Conservation (phyloP, 257 asterid species). For the Solanum bukasovii region DNA sequence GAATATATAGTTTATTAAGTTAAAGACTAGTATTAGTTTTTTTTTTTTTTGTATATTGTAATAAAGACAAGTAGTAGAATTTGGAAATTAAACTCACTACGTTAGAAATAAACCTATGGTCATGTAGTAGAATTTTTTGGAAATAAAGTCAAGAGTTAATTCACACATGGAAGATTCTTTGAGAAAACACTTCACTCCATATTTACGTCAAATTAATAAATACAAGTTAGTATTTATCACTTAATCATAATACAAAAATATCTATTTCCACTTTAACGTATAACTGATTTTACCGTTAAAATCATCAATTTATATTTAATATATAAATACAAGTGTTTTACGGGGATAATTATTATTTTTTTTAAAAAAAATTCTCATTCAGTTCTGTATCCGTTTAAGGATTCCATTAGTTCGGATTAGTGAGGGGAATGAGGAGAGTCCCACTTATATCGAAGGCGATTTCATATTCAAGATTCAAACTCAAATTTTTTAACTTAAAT, state of each 20-base stretch:
- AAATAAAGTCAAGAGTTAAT: background rate
- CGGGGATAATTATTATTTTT: fast-evolving
- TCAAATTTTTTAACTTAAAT: too few relatives aligned
- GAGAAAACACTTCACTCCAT: too few relatives aligned
- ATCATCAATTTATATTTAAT: too few relatives aligned
- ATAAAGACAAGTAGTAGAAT: background rate
- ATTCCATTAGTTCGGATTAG: fast-evolving
- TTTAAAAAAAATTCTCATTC: too few relatives aligned
- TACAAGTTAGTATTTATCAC: too few relatives aligned
- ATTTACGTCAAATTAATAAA: too few relatives aligned
- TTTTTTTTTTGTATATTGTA: background rate
- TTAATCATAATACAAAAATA: too few relatives aligned
- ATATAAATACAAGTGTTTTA: too few relatives aligned
- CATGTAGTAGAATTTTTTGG: background rate
- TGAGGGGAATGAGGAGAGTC: background rate
- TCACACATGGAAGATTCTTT: background rate
- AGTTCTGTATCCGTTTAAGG: too few relatives aligned
- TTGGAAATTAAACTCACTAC: background rate
- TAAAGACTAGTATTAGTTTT: background rate
- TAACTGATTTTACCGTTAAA: too few relatives aligned
- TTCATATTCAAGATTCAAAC: fast-evolving
- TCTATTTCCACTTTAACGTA: too few relatives aligned
- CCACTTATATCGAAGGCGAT: background rate
- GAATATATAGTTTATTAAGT: background rate
- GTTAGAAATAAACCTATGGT: background rate